A percentile compares a stretch with the other conserved stretches of the same genome.
Conservation (phyloP, 352 stramenopile species). For the Pseudoperonospora humuli region DNA sequence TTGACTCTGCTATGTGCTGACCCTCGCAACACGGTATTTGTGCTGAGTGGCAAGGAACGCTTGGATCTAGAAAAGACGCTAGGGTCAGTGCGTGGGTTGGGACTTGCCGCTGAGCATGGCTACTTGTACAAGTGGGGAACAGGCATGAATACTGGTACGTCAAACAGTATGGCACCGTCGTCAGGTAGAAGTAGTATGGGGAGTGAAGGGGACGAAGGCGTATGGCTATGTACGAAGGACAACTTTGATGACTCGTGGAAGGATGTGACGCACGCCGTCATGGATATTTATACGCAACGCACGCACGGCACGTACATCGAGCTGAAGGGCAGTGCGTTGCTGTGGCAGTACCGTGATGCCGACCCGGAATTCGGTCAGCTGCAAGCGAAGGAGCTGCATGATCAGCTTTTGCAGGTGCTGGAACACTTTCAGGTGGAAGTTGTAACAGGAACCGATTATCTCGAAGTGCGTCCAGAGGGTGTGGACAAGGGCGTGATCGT, state of each 20-base stretch:
- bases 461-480: constrained; percentile 94
- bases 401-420: constrained; percentile 94
- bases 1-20: constrained; percentile 91
- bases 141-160: constrained; percentile 21
- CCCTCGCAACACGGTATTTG: constrained; percentile 97
- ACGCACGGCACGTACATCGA: constrained; percentile 99
- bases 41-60: constrained; percentile 95
- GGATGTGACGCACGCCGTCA: constrained; percentile 94
- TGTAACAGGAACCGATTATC: constrained; percentile 75
- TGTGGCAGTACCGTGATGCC: constrained; percentile 99
- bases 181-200: constrained; percentile 19
- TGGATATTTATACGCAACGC: constrained; percentile 98
- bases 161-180: constrained; percentile 12
- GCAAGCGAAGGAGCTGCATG: constrained; percentile 97
- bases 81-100: constrained; percentile 90
- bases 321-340: constrained; percentile 95
- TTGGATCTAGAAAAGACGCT: constrained; percentile 91
- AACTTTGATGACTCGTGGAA: constrained; percentile 96
- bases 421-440: constrained; percentile 95
- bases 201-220: constrained; percentile 36
- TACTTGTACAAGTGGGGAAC: constrained; percentile 96
- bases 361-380: constrained; percentile 98
- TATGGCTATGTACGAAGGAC: constrained; percentile 82
- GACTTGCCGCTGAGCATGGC: constrained; percentile 96
- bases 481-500: constrained; percentile 98